Percentiles rank a stretch among this genome's conserved stretches.
Conservation (phyloP, 768 basidiomycete species). For the Leccinum incarnatum region DNA sequence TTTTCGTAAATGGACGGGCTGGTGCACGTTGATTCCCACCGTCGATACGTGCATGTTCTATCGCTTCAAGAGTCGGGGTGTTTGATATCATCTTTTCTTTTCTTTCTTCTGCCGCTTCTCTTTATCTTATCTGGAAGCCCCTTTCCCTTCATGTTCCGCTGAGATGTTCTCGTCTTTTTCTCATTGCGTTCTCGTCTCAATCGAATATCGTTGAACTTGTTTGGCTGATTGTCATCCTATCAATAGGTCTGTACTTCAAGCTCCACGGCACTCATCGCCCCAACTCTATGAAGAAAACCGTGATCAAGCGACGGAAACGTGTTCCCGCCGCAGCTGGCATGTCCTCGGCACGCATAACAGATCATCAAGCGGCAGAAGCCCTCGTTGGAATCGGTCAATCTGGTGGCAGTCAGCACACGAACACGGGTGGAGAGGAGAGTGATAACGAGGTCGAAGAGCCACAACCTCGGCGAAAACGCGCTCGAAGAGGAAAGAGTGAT, state of each 20-base stretch:
- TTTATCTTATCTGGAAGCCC: conserved; percentile 27
- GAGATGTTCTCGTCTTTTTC: not conserved
- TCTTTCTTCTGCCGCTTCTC: conserved; percentile 9
- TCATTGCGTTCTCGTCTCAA: not conserved
- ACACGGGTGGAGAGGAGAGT: conserved; percentile 40
- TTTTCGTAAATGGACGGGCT: conserved; percentile 24
- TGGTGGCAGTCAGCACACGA: conserved; percentile 34
- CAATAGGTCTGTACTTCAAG: conserved; percentile 93
- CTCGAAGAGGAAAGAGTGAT: conserved; percentile 39
- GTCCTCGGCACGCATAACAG: conserved; percentile 57
- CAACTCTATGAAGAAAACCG: conserved; percentile 98
- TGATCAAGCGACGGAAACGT: conserved; percentile 97
- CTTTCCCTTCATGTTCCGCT: conserved; percentile 14
- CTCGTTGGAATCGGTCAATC: conserved; percentile 77
- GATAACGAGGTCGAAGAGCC: conserved; percentile 40
- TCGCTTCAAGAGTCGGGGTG: conserved; percentile 18
- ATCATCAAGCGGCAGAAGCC: conserved; percentile 87
- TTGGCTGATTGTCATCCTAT: conserved; percentile 18
- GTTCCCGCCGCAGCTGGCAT: conserved; percentile 77
- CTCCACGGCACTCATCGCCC: conserved; percentile 96
- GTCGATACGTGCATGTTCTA: conserved; percentile 15
- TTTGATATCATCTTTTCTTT: conserved; percentile 20
- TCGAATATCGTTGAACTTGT: not conserved
- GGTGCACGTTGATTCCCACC: conserved; percentile 23
- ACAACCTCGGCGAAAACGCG: conserved; percentile 60